These are phyloP conservation scores for Naganishia vaughanmartiniae DNA, from an alignment of 768 basidiomycete species.

Conservation along the genomic window DNA sequence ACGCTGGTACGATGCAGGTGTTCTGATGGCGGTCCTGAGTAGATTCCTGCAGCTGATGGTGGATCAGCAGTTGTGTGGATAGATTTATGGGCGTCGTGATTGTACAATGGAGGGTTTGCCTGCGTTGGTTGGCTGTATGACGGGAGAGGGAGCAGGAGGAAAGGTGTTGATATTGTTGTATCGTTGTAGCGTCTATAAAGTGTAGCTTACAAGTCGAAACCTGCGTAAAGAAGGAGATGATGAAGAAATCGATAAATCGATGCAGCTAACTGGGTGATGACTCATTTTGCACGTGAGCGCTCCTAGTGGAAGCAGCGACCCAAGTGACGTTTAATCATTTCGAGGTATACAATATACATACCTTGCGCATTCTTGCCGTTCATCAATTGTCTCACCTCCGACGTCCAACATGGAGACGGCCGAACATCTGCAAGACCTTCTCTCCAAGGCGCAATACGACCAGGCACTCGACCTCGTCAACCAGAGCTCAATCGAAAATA, in stretches of 20 bases:
- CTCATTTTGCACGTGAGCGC: not conserved
- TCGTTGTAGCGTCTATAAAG: not conserved
- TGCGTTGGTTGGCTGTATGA: not conserved
- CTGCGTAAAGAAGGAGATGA: too few relatives aligned
- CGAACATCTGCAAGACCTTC: not conserved
- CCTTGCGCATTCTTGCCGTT: not conserved
- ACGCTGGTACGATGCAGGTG: not conserved
- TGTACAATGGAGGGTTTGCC: not conserved
- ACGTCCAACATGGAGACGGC: not conserved
- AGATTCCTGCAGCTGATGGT: too few relatives aligned
- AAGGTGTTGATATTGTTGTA: not conserved
- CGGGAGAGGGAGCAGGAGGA: not conserved
- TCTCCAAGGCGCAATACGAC: not conserved
- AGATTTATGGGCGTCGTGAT: not conserved
- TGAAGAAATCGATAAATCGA: too few relatives aligned
- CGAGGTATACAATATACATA: too few relatives aligned
- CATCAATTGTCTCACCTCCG: not conserved
- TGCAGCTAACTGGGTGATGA: too few relatives aligned
- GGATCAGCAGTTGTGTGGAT: not conserved
- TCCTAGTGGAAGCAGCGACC: not conserved
- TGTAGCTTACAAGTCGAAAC: too few relatives aligned
- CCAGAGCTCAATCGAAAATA: not conserved
- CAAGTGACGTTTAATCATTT: too few relatives aligned
- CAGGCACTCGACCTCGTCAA: constrained; percentile 3
- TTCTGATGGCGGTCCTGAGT: not conserved